Evolutionary conservation across 2,329 filamentous ascomycete genomes (phyloP), one percentile per base, ranked within the genome.

Genomic region (Cladosporium sp.): DNA sequence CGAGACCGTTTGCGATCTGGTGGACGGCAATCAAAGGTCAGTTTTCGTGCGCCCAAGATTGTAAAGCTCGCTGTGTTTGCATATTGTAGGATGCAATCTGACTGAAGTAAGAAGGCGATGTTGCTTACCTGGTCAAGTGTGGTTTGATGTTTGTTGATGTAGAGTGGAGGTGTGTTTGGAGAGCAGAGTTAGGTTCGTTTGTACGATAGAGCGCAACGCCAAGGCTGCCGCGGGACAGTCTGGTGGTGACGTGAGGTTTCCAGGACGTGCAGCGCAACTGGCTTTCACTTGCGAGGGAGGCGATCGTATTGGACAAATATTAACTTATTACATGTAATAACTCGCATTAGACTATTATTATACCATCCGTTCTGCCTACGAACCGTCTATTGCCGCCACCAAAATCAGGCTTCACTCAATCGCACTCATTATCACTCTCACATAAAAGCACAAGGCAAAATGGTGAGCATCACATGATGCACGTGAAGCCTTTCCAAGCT

Each of bases 241-340:
- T 56, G 40, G 54, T 39, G 54, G 40, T 45, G 54, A 28, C 22
- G 42, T 57, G 30, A 30, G 28, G 47, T 12, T 50, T 25, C 25
- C 17, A 30, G 30, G 25, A 52, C 50, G 37, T 14, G 36, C 42
- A 28, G 43, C 43, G 43, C 43, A 15, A 30, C 25, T 47, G 43
- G 43, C 43, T 28, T 47, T 28, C 25, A 22, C 25, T 47, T 47
- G 22, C 9, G 6, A 25, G 25, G 25, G 25, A 25, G 30, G 30
- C 30, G 8, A 34, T 34, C 30, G 30, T 12, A 34, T 34, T 34
- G 11, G 30, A 25, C 25, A 6, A 34, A 34, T 12, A 34, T 12
- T 34, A 34, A 6, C 5, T 5, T 12, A 34, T 12, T 34, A 34
- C 30, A 34, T 6, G 25, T 25, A 34, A 12, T 34, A 34, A 34